Evolutionary conservation across 2,329 filamentous ascomycete species (phyloP).

Genomic region (Hypomyces perniciosus): DNA sequence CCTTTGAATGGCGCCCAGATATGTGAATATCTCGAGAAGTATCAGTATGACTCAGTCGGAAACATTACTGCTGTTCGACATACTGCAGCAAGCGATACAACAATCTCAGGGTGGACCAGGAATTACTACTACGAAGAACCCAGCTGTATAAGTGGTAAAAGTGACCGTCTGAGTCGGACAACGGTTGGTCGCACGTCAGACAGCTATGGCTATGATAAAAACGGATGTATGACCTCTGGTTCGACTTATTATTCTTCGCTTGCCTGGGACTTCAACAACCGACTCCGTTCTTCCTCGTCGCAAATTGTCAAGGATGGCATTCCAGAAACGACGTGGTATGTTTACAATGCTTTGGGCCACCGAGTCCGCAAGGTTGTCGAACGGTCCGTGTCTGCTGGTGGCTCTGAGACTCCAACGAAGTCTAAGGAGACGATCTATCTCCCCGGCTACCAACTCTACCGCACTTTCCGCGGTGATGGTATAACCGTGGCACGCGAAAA

Average conservation of each 20-base stretch:
- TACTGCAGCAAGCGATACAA: neutral
- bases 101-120: neutral
- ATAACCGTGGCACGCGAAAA: no score
- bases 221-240: no score
- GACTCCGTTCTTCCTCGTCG: neutral
- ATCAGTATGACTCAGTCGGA: neutral
- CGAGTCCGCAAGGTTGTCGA: slow-evolving; percentile 22
- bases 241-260: neutral
- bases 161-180: neutral
- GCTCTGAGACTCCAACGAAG: slow-evolving; percentile 17
- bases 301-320: neutral
- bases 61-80: neutral
- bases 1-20: no score
- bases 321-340: slow-evolving; percentile 20
- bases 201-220: no score
- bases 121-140: neutral
- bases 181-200: neutral
- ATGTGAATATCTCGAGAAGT: neutral
- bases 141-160: neutral
- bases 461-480: neutral
- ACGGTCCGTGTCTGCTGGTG: slow-evolving; percentile 9
- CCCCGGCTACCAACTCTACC: neutral
- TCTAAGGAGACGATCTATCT: slow-evolving; percentile 16
- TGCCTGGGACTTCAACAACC: neutral
- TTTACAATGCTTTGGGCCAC: slow-evolving; percentile 17